Conservation (phyloP, 1,284 basidiomycete species). For the Albatrellus sp. region DNA sequence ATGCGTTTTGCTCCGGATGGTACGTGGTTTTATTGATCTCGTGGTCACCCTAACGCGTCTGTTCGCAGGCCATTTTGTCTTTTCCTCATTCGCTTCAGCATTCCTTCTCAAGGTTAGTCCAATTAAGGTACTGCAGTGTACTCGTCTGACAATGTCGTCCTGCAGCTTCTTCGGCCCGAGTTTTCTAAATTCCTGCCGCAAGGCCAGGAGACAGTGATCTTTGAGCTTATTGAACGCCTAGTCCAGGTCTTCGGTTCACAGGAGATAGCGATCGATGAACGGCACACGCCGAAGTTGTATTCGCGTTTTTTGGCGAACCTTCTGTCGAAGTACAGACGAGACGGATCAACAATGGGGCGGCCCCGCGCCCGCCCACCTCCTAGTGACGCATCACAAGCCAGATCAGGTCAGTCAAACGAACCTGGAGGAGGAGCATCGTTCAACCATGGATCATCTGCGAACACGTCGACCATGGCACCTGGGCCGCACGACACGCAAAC, state of each 20-base stretch:
- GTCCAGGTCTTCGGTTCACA: conserved; percentile 58
- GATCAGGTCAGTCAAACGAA: neutral
- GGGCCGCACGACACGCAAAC: neutral
- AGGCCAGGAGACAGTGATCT: conserved; percentile 56
- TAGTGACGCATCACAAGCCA: conserved; percentile 13
- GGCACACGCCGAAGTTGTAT: conserved; percentile 70
- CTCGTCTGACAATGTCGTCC: neutral
- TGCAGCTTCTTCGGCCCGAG: conserved; percentile 61
- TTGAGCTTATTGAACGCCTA: conserved; percentile 58
- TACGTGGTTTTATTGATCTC: conserved; percentile 16
- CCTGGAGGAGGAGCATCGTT: neutral
- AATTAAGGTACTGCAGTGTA: neutral
- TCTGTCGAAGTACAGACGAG: conserved; percentile 52
- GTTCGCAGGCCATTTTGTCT: conserved; percentile 64
- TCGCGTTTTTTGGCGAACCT: conserved; percentile 66
- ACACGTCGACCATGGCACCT: neutral
- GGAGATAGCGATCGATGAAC: conserved; percentile 72
- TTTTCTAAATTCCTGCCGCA: conserved; percentile 48
- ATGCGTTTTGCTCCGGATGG: conserved; percentile 78
- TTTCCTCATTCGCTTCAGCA: conserved; percentile 75
- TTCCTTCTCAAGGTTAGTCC: conserved; percentile 65
- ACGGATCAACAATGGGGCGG: conserved; percentile 38
- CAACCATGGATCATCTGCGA: neutral
- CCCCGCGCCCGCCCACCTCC: conserved; percentile 33
- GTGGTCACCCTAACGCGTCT: neutral